Evolutionary conservation across 768 basidiomycete genomes (phyloP).

Genomic region (Chiua virens): DNA sequence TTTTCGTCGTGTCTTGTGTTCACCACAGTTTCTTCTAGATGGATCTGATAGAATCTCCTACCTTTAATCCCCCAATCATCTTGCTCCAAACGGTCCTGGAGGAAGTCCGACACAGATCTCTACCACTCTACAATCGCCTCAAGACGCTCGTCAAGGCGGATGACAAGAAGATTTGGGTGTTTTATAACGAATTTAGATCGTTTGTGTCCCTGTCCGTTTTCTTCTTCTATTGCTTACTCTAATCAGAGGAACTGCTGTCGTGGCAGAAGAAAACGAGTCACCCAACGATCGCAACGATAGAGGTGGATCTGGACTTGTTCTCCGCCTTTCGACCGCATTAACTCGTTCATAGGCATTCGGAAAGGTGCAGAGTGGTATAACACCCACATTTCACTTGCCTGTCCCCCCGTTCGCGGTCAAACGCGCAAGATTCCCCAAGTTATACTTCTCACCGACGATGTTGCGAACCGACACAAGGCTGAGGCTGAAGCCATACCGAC

Average conservation of each 20-base stretch:
- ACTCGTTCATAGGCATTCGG: constrained; percentile 69
- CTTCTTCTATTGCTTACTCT: neutral
- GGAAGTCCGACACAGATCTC: constrained; percentile 91
- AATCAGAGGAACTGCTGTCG: constrained; percentile 73
- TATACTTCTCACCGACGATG: constrained; percentile 88
- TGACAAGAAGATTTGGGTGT: constrained; percentile 81
- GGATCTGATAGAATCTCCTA: constrained; percentile 84
- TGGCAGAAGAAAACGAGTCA: constrained; percentile 73
- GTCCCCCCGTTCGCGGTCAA: constrained; percentile 53
- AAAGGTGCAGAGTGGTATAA: constrained; percentile 88
- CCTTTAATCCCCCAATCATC: constrained; percentile 79
- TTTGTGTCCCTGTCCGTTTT: constrained; percentile 37
- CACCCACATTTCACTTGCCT: constrained; percentile 58
- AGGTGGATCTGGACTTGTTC: constrained; percentile 43
- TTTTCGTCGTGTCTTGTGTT: neutral
- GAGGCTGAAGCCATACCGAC: constrained; percentile 59
- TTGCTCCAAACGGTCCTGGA: constrained; percentile 94
- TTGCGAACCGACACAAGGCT: constrained; percentile 77
- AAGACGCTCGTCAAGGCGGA: constrained; percentile 83
- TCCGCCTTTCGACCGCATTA: neutral
- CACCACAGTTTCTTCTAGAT: constrained; percentile 52
- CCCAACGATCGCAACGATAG: constrained; percentile 96
- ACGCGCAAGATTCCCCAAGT: constrained; percentile 53
- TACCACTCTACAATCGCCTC: constrained; percentile 91
- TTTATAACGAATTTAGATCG: constrained; percentile 87